phyloP scores from a whole-genome alignment of 179 eudicot genomes.

The Corrigiola litoralis region DNA sequence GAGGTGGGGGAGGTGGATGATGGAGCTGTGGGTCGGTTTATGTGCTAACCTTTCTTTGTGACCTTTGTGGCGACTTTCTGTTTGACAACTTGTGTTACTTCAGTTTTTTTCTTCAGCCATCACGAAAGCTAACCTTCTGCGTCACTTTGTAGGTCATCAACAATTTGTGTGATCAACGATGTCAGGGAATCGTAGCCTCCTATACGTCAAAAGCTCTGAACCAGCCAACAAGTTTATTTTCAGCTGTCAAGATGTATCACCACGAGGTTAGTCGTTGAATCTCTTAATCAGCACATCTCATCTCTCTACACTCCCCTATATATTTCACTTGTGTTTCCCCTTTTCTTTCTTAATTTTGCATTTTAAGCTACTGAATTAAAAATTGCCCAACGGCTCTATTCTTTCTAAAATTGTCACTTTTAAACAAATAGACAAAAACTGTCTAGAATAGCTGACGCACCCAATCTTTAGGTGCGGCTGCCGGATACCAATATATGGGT shows the following conservation, averaged over 20 bases:
- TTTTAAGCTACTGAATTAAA: neutral
- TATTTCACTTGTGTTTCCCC: neutral
- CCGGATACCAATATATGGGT: too few relatives aligned
- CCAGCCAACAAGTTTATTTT: slow-evolving; percentile 27
- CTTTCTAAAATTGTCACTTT: too few relatives aligned
- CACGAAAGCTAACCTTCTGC: slow-evolving; percentile 1
- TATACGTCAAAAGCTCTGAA: slow-evolving; percentile 37
- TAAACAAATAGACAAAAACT: too few relatives aligned
- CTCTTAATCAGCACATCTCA: neutral
- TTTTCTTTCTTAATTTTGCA: neutral
- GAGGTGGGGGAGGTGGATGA: neutral
- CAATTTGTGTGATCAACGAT: slow-evolving; percentile 26
- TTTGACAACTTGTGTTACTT: neutral
- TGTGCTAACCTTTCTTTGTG: neutral
- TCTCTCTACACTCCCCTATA: neutral
- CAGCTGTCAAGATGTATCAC: slow-evolving; percentile 56
- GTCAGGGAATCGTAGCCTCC: slow-evolving; percentile 26
- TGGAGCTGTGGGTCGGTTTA: neutral
- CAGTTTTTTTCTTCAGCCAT: neutral
- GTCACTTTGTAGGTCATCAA: slow-evolving; percentile 37
- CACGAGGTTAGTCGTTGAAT: slow-evolving; percentile 48
- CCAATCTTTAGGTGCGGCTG: too few relatives aligned
- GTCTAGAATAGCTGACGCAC: too few relatives aligned
- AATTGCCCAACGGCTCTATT: too few relatives aligned
- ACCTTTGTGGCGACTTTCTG: neutral